Evolutionary conservation across 345 rosid genomes (phyloP).

Genomic region (Durio zibethinus): DNA sequence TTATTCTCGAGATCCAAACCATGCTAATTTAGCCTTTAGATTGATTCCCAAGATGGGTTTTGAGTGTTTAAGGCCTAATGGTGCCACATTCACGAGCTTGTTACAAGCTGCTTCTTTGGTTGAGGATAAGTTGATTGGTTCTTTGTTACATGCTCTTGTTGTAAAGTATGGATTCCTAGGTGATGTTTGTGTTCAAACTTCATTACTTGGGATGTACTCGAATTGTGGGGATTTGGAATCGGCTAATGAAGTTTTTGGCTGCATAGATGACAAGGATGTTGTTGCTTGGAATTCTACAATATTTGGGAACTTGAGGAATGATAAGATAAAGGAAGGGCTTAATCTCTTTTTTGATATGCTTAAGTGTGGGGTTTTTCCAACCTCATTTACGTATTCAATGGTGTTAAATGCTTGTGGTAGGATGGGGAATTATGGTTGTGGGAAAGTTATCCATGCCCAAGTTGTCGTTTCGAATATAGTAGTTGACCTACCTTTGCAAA

Average conservation of each 20-base stretch:
- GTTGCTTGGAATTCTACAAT: conserved; percentile 80
- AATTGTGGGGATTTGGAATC: conserved; percentile 63
- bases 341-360: conserved; percentile 47
- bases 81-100: conserved; percentile 65
- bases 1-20: conserved; percentile 43
- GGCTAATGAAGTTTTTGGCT: conserved; percentile 43
- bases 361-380: conserved; percentile 47
- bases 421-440: conserved; percentile 39
- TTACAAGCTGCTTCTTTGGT: conserved; percentile 53
- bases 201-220: conserved; percentile 71
- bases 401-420: conserved; percentile 63
- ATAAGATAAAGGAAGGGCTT: conserved; percentile 43
- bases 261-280: conserved; percentile 49
- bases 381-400: conserved; percentile 68
- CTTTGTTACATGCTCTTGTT: conserved; percentile 47
- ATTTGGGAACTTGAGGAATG: conserved; percentile 64
- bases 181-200: conserved; percentile 61
- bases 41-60: conserved; percentile 37
- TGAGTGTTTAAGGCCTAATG: conserved; percentile 55
- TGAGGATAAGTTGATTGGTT: conserved; percentile 51
- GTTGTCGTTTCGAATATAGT: conserved; percentile 33
- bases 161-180: conserved; percentile 44
- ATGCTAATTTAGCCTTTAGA: conserved; percentile 30
- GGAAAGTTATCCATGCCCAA: conserved; percentile 54
- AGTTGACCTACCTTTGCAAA: conserved; percentile 61